Evolutionary conservation across 106 monocot genomes (phyloP).

Genomic region (Dactylorhiza incarnata): DNA sequence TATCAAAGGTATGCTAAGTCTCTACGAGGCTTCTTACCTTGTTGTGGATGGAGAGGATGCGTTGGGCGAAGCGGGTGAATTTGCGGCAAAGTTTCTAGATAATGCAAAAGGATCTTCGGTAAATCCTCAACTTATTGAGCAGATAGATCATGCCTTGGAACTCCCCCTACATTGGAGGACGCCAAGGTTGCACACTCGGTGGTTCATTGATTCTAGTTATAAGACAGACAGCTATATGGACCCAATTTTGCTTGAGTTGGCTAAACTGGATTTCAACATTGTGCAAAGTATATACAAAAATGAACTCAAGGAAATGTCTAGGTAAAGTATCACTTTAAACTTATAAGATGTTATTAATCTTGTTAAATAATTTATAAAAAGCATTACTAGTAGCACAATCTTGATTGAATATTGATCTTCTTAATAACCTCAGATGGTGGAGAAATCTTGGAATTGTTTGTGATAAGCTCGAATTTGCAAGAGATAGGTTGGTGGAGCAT

Average conservation of each 20-base stretch:
- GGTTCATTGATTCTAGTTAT: constrained; percentile 39
- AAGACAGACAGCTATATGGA: constrained; percentile 12
- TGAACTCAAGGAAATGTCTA: constrained; percentile 28
- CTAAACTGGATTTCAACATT: constrained; percentile 49
- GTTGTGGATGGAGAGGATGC: constrained; percentile 19
- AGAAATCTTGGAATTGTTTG: neutral
- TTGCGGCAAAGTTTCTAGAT: constrained; percentile 5
- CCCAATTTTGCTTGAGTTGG: constrained; percentile 31
- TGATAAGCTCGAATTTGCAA: constrained; percentile 9
- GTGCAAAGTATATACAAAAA: constrained; percentile 26
- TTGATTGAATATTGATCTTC: neutral
- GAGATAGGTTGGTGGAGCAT: constrained; percentile 21
- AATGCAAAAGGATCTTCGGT: neutral
- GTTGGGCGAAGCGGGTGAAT: constrained; percentile 18
- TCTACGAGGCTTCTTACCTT: constrained; percentile 38
- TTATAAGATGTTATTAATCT: neutral
- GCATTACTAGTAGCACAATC: neutral
- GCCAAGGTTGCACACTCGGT: constrained; percentile 30
- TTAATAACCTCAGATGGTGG: too few species aligned
- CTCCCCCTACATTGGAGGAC: constrained; percentile 49
- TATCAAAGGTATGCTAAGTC: constrained; percentile 15
- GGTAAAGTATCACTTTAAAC: constrained; percentile 12
- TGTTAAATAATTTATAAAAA: neutral
- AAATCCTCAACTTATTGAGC: constrained; percentile 6
- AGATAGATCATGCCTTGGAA: constrained; percentile 37